These are phyloP conservation scores for Pyrrhoderma lamaoense DNA, from an alignment of 1,284 basidiomycete species.

Conservation along the genomic window DNA sequence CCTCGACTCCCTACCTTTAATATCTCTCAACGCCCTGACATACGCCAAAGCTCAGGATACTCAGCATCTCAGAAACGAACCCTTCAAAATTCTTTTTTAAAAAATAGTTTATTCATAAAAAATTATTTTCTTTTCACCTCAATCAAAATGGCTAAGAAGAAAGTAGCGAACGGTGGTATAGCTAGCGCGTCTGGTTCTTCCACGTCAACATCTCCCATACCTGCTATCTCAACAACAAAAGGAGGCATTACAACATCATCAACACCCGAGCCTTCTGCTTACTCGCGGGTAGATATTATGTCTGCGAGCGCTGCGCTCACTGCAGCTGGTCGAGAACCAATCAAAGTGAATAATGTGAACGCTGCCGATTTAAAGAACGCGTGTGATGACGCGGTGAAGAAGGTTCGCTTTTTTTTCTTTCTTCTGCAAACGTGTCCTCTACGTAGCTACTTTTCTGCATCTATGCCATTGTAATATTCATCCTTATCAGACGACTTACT, in stretches of 20 bases:
- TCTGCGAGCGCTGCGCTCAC: constrained; percentile 12
- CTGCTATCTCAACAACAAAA: not conserved
- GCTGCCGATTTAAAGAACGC: constrained; percentile 81
- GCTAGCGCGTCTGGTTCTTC: constrained; percentile 2
- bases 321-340: constrained; percentile 43
- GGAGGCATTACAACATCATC: too few relatives aligned
- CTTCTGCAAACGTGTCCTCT: constrained; percentile 1
- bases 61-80: too few relatives aligned
- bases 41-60: too few relatives aligned
- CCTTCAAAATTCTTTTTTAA: too few relatives aligned
- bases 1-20: not conserved
- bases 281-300: constrained; percentile 13
- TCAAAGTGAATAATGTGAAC: constrained; percentile 82
- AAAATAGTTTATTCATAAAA: too few relatives aligned
- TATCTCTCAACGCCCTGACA: too few relatives aligned
- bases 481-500: constrained; percentile 5
- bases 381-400: constrained; percentile 84
- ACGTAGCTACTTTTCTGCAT: too few relatives aligned
- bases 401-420: constrained; percentile 47
- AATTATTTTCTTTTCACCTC: too few relatives aligned
- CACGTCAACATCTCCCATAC: not conserved
- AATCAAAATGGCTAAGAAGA: constrained; percentile 9
- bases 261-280: too few relatives aligned
- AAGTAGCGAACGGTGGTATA: constrained; percentile 3
- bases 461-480: too few relatives aligned